A percentile compares a stretch with the other conserved stretches of the same genome.
Evolutionary conservation across 169 alveolate genomes (phyloP).

Genomic region (Cryptosporidium viatorum): DNA sequence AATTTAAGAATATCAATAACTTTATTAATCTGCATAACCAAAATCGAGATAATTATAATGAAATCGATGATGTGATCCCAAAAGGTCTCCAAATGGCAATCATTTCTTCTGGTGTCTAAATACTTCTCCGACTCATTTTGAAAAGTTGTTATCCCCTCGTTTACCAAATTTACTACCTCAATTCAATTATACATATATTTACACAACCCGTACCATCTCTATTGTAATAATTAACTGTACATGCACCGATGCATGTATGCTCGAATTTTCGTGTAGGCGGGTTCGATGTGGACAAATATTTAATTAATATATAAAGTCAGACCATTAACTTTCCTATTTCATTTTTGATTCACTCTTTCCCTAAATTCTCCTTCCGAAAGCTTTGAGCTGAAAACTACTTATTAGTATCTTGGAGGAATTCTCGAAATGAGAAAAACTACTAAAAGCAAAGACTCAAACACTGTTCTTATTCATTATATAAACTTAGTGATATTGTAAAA

Average conservation of each 20-base stretch:
- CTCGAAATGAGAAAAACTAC: background rate
- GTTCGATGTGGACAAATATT: background rate
- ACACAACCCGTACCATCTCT: background rate
- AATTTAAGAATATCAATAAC: slow-evolving; percentile 6
- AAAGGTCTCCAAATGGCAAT: slow-evolving; percentile 67
- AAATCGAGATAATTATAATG: background rate
- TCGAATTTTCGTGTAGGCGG: background rate
- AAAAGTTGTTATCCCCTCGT: background rate
- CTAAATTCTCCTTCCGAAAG: too few species aligned
- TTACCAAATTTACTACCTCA: background rate
- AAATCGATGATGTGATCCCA: slow-evolving; percentile 58
- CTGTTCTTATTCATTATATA: background rate
- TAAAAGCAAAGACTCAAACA: too few species aligned
- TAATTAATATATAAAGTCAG: background rate
- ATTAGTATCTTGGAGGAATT: too few species aligned
- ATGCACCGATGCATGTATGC: background rate
- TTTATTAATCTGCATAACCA: background rate
- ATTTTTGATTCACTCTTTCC: too few species aligned
- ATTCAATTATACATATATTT: background rate
- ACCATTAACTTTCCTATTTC: too few species aligned
- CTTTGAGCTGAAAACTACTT: too few species aligned
- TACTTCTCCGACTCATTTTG: background rate
- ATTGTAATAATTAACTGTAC: too few species aligned
- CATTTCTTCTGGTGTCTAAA: slow-evolving; percentile 33
- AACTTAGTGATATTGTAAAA: background rate